Evolutionary conservation across 305 asterid genomes (phyloP).

Genomic region (Solanum hybrid): DNA sequence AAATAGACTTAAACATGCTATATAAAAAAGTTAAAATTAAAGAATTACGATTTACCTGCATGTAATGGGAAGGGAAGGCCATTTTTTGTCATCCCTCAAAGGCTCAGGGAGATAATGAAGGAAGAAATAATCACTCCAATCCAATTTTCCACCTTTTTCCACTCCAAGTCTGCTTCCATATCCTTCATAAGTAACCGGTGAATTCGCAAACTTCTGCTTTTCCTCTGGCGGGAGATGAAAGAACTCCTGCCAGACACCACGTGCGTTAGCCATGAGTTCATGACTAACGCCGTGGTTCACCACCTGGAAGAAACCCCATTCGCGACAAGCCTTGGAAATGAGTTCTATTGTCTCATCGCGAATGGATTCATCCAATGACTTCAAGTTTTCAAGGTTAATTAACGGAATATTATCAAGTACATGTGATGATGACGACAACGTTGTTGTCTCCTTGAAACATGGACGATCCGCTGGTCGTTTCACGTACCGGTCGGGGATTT

Average conservation of each 20-base stretch:
- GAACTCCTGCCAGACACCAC: slow-evolving; percentile 64
- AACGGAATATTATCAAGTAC: slow-evolving; percentile 37
- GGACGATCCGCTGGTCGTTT: slow-evolving; percentile 58
- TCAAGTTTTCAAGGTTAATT: slow-evolving; percentile 44
- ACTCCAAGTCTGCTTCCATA: slow-evolving; percentile 83
- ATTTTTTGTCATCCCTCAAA: slow-evolving; percentile 46
- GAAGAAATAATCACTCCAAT: slow-evolving; percentile 86
- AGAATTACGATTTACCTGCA: slow-evolving; percentile 39
- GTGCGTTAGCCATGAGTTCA: slow-evolving; percentile 36
- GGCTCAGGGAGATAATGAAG: slow-evolving; percentile 54
- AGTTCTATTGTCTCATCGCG: slow-evolving; percentile 20
- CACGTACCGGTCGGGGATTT: slow-evolving; percentile 65
- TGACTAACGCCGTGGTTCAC: slow-evolving; percentile 66
- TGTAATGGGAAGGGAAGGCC: slow-evolving; percentile 61
- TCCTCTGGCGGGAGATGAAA: slow-evolving; percentile 56
- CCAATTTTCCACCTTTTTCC: slow-evolving; percentile 51
- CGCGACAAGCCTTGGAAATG: slow-evolving; percentile 53
- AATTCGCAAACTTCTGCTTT: slow-evolving; percentile 58
- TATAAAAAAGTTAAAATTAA: not conserved
- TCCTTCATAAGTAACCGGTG: slow-evolving; percentile 71
- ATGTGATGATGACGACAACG: not conserved
- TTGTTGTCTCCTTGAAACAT: not conserved
- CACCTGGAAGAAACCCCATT: slow-evolving; percentile 91
- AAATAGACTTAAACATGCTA: rapidly evolving
- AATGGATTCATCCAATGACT: slow-evolving; percentile 24